A percentile compares a stretch with the other conserved stretches of the same genome.
Evolutionary conservation across 805 yeast genomes (phyloP).

Genomic region (Candida bentonensis): DNA sequence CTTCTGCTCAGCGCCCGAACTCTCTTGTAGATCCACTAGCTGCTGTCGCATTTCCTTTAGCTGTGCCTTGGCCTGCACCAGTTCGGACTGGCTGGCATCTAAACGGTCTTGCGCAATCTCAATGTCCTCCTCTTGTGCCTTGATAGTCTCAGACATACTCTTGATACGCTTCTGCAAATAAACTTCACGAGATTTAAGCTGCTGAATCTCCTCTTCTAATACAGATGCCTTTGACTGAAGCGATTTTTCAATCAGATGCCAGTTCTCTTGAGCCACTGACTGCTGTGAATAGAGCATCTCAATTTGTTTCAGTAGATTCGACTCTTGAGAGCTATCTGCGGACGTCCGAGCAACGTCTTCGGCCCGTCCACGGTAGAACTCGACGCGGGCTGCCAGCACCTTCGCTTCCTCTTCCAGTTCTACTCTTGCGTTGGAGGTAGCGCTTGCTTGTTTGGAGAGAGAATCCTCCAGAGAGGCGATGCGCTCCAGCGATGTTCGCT

Average conservation of each 20-base stretch:
- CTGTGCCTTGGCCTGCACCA: constrained; percentile 4
- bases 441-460: neutral
- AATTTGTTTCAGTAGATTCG: constrained; percentile 29
- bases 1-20: neutral
- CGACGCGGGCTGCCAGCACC: constrained; percentile 58
- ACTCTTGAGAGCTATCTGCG: constrained; percentile 19
- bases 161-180: constrained; percentile 9
- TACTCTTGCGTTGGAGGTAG: constrained; percentile 3
- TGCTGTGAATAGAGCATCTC: constrained; percentile 55
- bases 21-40: constrained; percentile 2
- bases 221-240: constrained; percentile 34
- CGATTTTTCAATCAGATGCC: constrained; percentile 67
- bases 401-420: constrained; percentile 15
- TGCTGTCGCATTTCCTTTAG: neutral
- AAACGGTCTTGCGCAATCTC: constrained; percentile 5
- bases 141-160: constrained; percentile 5
- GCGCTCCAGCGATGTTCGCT: constrained; percentile 3
- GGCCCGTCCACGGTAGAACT: constrained; percentile 45
- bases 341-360: constrained; percentile 31
- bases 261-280: constrained; percentile 61
- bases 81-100: neutral
- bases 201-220: constrained; percentile 13
- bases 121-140: constrained; percentile 6
- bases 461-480: constrained; percentile 11
- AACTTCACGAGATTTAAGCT: constrained; percentile 9